Evolutionary conservation across 495 filamentous ascomycete species (phyloP).

Genomic region (Cercophora newfieldiana): DNA sequence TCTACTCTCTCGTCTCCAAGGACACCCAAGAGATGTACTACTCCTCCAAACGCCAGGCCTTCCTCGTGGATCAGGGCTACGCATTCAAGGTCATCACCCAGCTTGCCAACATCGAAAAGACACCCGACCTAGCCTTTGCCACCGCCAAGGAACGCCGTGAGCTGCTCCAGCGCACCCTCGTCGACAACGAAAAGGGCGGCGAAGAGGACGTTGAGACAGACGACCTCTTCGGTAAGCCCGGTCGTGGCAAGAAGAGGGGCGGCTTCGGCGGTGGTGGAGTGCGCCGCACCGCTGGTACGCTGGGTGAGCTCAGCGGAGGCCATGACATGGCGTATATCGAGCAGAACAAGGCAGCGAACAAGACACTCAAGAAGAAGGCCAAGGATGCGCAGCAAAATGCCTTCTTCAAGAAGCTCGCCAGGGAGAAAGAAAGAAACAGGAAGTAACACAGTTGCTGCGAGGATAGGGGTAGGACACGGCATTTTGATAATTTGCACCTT

Average conservation of each 20-base stretch:
- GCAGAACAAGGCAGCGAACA: constrained; percentile 75
- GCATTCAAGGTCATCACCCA: constrained; percentile 99
- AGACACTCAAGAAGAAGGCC: constrained; percentile 67
- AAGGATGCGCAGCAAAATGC: constrained; percentile 53
- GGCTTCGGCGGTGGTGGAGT: constrained; percentile 42
- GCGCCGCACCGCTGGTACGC: constrained; percentile 77
- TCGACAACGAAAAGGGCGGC: constrained; percentile 79
- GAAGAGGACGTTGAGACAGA: constrained; percentile 79
- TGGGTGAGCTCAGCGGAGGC: constrained; percentile 83
- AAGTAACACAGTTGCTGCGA: not conserved
- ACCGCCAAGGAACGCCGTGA: constrained; percentile 82
- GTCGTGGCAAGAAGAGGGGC: constrained; percentile 48
- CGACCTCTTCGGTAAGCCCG: constrained; percentile 71
- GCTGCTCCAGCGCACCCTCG: constrained; percentile 85
- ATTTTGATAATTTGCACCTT: not conserved
- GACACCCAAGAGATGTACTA: constrained; percentile 99
- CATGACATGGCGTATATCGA: constrained; percentile 98
- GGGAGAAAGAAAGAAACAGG: constrained; percentile 56
- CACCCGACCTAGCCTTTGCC: constrained; percentile 75
- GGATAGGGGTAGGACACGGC: not conserved
- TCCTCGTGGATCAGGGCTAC: constrained; percentile 97
- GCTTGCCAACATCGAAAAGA: constrained; percentile 83
- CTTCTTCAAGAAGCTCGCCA: constrained; percentile 78
- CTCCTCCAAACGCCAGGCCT: constrained; percentile 94
- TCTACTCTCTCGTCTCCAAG: constrained; percentile 95